Evolutionary conservation across 106 monocot genomes (phyloP).

Genomic region (Triglochin maritima): DNA sequence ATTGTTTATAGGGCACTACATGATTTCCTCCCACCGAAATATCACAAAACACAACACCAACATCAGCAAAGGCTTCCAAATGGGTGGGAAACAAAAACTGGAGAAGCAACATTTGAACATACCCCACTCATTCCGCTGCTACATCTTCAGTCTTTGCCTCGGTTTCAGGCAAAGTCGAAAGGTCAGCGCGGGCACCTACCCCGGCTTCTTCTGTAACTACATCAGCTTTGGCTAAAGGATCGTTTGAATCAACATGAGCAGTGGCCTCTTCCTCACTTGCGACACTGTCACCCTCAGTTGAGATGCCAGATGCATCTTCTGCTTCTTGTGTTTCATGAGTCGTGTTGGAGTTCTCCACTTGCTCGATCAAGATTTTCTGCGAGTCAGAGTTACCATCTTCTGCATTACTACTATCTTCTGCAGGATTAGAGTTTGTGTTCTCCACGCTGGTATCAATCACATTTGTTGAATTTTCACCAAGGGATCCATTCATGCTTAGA

Average conservation of each 20-base stretch:
- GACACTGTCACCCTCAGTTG: not conserved
- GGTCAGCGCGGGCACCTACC: constrained; percentile 6
- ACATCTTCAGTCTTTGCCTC: constrained; percentile 3
- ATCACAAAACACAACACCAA: too few species aligned
- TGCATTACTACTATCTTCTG: not conserved
- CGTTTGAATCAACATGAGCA: not conserved
- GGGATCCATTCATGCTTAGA: not conserved
- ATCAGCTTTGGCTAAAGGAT: not conserved
- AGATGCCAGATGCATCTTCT: constrained; percentile 1
- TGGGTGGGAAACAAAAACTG: too few species aligned
- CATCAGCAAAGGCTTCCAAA: too few species aligned
- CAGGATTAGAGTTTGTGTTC: not conserved
- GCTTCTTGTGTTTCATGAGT: not conserved
- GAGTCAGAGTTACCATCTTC: not conserved
- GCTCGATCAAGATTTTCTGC: not conserved
- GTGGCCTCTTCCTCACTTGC: not conserved
- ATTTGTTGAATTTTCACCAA: not conserved
- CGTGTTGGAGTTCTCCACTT: not conserved
- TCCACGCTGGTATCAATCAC: not conserved
- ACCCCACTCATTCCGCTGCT: constrained; percentile 7
- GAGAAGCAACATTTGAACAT: too few species aligned
- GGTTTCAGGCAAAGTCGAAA: constrained; percentile 9
- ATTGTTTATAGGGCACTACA: too few species aligned
- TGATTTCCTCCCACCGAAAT: too few species aligned
- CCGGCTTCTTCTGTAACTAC: constrained; percentile 1